Conservation (phyloP, 179 eudicot species). For the Dionaea muscipula region DNA sequence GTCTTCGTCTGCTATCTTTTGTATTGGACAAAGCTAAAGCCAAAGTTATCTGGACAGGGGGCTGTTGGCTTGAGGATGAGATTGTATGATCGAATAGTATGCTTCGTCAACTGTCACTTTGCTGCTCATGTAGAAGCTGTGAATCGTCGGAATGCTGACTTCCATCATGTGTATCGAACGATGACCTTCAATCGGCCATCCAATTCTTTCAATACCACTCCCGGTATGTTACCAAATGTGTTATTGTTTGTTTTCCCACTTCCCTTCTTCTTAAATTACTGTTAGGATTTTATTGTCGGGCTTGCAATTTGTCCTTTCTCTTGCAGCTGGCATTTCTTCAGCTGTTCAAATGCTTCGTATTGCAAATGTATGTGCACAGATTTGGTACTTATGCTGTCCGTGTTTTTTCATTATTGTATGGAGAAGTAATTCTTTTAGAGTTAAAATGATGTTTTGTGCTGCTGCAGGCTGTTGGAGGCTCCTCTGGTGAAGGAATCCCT, state of each 20-base stretch:
- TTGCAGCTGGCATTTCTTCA: slow-evolving; percentile 79
- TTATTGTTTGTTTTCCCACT: slow-evolving; percentile 36
- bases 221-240: slow-evolving; percentile 58
- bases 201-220: slow-evolving; percentile 34
- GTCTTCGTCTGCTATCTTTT: slow-evolving; percentile 5
- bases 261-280: slow-evolving; percentile 40
- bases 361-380: slow-evolving; percentile 45
- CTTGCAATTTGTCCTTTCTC: slow-evolving; percentile 46
- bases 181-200: slow-evolving; percentile 73
- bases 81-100: slow-evolving; percentile 65
- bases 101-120: slow-evolving; percentile 97
- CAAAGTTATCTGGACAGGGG: slow-evolving; percentile 49
- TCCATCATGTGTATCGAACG: slow-evolving; percentile 79
- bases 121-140: slow-evolving; percentile 97
- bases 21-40: slow-evolving; percentile 16
- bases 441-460: slow-evolving; percentile 5
- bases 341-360: slow-evolving; percentile 52
- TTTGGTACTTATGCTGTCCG: slow-evolving; percentile 4
- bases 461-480: slow-evolving; percentile 38
- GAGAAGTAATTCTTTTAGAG: not conserved
- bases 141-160: slow-evolving; percentile 88
- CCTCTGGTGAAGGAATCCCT: slow-evolving; percentile 47
- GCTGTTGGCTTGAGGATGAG: slow-evolving; percentile 97
- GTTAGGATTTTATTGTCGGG: slow-evolving; percentile 38
- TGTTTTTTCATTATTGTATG: not conserved